Evolutionary conservation across 371 early-diverging fungal species (phyloP), one percentile per base, ranked within the genome.

Genomic region (Mortierella sp.): DNA sequence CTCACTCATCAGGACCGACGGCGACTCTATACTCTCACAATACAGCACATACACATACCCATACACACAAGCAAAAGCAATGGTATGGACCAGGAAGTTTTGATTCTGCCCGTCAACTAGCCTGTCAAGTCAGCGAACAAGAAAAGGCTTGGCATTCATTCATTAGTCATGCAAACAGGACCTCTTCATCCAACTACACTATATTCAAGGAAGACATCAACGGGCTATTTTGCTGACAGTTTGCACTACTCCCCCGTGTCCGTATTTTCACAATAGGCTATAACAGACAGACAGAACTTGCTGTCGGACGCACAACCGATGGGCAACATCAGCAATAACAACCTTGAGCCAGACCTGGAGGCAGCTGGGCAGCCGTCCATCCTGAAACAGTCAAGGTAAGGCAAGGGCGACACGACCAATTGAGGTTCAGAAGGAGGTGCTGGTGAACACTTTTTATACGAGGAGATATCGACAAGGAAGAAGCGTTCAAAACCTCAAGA

Each of bases 301-400:
- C 69, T 75, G 70, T 75, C 76, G 8, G 76, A 75, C 44, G 76
- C 76, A 37, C 76, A 75, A 69, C 76, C 76, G 37, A 75, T 75
- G 76, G 76, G 76, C 55, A 53, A 24, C 70, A 64, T 19, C 21
- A 37, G 34, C 40, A 64, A 64, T 8, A 74, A 50, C 40, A 70
- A 26, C 5, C 76, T 75, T 40, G 76, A 75, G 13, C 40, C 70
- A 16, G 76, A 75, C 53, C 55, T 75, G 40, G 76, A 75, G 44
- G 70, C 76, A n/a, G 70, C 55, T 21, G 70, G 69, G 11, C 76
- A 67, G 44, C 44, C 69, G 2, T 75, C 76, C 24, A 69, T 75
- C 43, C 13, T 75, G 31, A 75, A 75, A 50, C 76, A 75, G 55
- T 75, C 76, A 37, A 75, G 76, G 76, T 75, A 69, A 28, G 14